Evolutionary conservation across 148 eudicot genomes (phyloP), one percentile per base, ranked within the genome.

Genomic region (Rhododendron ferrugineum): DNA sequence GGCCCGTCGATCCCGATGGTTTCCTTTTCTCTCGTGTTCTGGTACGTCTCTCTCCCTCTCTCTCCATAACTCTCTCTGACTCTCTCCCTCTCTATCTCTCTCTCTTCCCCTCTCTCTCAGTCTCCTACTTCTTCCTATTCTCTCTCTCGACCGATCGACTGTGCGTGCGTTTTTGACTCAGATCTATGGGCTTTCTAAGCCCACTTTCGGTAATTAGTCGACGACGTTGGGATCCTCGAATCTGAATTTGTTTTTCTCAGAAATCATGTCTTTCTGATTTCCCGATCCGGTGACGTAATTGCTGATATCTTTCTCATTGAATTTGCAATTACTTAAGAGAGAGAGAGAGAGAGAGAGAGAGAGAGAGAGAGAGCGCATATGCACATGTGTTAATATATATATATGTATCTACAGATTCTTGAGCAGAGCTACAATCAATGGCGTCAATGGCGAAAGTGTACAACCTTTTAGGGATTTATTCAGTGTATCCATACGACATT

Each of bases 241-340:
- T 68, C 47, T 47, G 28, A 83, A 47, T 72, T 16, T 54, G 28
- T 14, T 50, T 82, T 60, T 54, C 68, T 54, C 44, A 7, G 83
- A 5, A 54, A 81, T 60, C 34, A 40, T 37, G 28, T 54, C 62
- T 5, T 4, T 20, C 83, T 34, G 52, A 60, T 60, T 60, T 2
- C 18, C 44, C 11, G 85, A 68, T 83, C 78, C 32, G 62, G 37
- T 83, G 8, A 28, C 66, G 54, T 26, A 64, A 64, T 82, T 82
- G 50, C 73, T 37, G 50, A 37, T 22, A 64, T 64, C 30, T 62
- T 28, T 62, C 30, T 20, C 5, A 20, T 56, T 1, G 34, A 54
- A 54, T 80, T 49, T 30, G 37, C 81, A 78, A 46, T 78, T 22
- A 23, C 81, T 42, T 11, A 42, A 68, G 36, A 68, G 16, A 26